Evolutionary conservation across 2,329 filamentous ascomycete genomes (phyloP), one percentile per base, ranked within the genome.

Genomic region (Neodidymelliopsis sp.): DNA sequence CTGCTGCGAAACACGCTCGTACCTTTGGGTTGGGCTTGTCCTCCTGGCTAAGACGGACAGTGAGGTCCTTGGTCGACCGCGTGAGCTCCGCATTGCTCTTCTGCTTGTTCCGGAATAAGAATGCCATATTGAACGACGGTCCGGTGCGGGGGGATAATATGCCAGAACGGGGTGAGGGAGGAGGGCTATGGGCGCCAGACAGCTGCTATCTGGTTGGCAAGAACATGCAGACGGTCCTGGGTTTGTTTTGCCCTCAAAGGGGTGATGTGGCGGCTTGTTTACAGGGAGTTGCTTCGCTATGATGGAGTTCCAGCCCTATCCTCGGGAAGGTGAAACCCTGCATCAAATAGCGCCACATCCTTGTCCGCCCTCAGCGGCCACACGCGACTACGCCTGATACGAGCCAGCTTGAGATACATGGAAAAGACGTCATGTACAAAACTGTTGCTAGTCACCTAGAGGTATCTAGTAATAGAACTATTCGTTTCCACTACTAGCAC

Each of bases 141-240:
- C 54, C 85, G 78, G 69, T 88, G 88, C 44, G 89, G 76, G 74
- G 89, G 89, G 34, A 86, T 84, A 86, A 90, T 89, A 57, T 54
- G 67, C 60, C 55, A 35, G 16, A 52, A 47, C 36, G 57, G 24
- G 51, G 40, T 23, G 50, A 56, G 37, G 49, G 40, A 53, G 60
- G 54, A 54, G 53, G 62, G 64, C 51, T 58, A 57, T 53, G 54
- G 49, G 56, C 53, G 57, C 54, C 53, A 53, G 50, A 57, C 59
- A 66, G 64, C 63, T 65, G 64, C 67, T 71, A 70, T 63, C 60
- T 59, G 33, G 56, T 58, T 41, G 57, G 56, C 53, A 53, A 60
- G 53, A 55, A 62, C 65, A 71, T 72, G 57, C 62, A 66, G 59
- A 49, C 59, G 54, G 54, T 46, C 46, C 22, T 29, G 39, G 31